Base-by-base conservation (phyloP, 2,329 filamentous ascomycete species). In the Penicillium sp. region DNA sequence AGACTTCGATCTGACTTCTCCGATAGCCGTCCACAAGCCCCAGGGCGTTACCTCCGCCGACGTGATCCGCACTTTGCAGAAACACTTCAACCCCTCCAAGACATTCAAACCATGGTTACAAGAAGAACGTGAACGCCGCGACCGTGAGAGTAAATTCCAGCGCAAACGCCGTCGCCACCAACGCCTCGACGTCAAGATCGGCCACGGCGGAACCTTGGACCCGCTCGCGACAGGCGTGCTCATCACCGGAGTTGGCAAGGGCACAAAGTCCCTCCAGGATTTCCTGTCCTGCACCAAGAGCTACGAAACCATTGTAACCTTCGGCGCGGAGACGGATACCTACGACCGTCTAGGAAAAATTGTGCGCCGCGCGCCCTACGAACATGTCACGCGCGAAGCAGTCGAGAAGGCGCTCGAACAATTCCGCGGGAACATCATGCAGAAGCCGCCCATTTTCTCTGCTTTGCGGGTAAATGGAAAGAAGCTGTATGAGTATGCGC, bases 131-230 rank as follows among this genome's bases (percentile, higher is more conserved):
- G 75, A 75, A 1, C 79, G 78, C 46, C 83, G 84, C 56, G 73
- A 79, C 16, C 75, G 78, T 62, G 87, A 90, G 71, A 77, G 77
- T 56, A 79, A 82, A 56, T 78, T 79, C 56, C 84, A 88, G 70
- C 81, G 82, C 63, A 80, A 82, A 64, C 83, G 87, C 58, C 82
- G 85, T 58, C 80, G 81, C 60, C 83, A 85, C 72, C 82, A 82
- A 64, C 79, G 82, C 1, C 72, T 87, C 5, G 85, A 90, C 60
- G 88, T 97, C 65, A 99, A 97, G 79, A 89, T 97, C 69, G 94
- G 94, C 34, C 94, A 99, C 76, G 94, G 94, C 58, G 94, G 94
- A 42, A 99, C 94, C 2, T 83, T 99, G 18, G 94, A 99, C 70
- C 94, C 94, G 26, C 82, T 97, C 67, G 94, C 94, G 9, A 96